Conservation (phyloP, 108 stramenopile species). For the Hondaea fermentalgiana region DNA sequence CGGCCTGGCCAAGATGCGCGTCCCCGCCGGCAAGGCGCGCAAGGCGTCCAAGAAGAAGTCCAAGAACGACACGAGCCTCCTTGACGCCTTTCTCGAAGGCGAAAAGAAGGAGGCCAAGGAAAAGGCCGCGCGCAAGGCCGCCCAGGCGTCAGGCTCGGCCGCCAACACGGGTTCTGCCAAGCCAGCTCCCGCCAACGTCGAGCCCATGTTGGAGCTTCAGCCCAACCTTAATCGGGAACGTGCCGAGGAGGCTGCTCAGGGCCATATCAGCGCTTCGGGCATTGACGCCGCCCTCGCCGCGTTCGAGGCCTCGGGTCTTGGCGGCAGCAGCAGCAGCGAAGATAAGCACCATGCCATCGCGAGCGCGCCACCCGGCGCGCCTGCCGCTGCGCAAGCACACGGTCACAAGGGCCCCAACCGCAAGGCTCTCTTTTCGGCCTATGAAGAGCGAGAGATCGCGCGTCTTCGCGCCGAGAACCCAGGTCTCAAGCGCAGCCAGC, state of each 20-base stretch:
- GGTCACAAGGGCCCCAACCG: conserved; percentile 52
- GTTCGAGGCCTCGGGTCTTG: not conserved
- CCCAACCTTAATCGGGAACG: not conserved
- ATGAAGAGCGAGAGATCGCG: conserved; percentile 71
- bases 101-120: conserved; percentile 8
- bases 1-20: not conserved
- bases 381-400: too few species aligned
- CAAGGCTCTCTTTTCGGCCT: conserved; percentile 76
- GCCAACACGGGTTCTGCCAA: not conserved
- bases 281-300: conserved; percentile 41
- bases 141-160: not conserved
- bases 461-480: conserved; percentile 72
- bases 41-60: not conserved
- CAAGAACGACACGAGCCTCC: not conserved
- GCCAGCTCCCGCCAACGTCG: not conserved
- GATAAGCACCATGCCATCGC: not conserved
- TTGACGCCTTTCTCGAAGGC: not conserved
- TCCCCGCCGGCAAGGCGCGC: not conserved
- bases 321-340: too few species aligned
- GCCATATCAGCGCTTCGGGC: conserved; percentile 27
- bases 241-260: not conserved
- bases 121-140: not conserved
- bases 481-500: conserved; percentile 76
- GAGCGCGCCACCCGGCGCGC: conserved; percentile 22
- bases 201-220: not conserved